These are phyloP conservation scores for Emericellopsis cladophorae DNA, from an alignment of 2,329 filamentous ascomycete genomes.

Conservation along the genomic window DNA sequence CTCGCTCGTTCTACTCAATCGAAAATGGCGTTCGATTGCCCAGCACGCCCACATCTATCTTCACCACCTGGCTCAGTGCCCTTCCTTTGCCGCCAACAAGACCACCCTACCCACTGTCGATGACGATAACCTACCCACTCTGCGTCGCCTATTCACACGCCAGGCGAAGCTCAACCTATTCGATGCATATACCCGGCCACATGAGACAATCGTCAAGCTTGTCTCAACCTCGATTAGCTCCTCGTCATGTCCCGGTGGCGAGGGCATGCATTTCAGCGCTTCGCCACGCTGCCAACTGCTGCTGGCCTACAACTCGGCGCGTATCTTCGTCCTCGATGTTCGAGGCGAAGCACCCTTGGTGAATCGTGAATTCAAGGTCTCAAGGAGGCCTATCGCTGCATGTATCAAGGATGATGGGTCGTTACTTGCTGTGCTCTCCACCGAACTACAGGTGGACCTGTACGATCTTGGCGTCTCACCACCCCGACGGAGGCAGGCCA, in stretches of 20 bases:
- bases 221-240: slow-evolving; percentile 77
- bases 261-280: slow-evolving; percentile 74
- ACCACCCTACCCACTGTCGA: slow-evolving; percentile 21
- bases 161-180: slow-evolving; percentile 70
- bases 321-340: slow-evolving; percentile 68
- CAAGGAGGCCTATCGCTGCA: slow-evolving; percentile 61
- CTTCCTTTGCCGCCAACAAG: slow-evolving; percentile 43
- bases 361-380: slow-evolving; percentile 66
- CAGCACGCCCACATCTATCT: slow-evolving; percentile 52
- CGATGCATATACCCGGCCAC: slow-evolving; percentile 60
- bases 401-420: slow-evolving; percentile 70
- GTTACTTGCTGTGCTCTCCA: slow-evolving; percentile 67
- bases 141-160: slow-evolving; percentile 54
- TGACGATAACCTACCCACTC: slow-evolving; percentile 38
- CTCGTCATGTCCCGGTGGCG: slow-evolving; percentile 68
- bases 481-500: slow-evolving; percentile 58
- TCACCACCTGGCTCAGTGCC: slow-evolving; percentile 47
- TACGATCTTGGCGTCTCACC: slow-evolving; percentile 57
- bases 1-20: slow-evolving; percentile 51
- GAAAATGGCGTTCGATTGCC: slow-evolving; percentile 51
- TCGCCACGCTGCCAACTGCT: slow-evolving; percentile 64
- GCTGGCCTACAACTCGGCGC: slow-evolving; percentile 73
- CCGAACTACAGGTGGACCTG: slow-evolving; percentile 74
- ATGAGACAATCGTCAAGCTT: slow-evolving; percentile 60
- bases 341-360: slow-evolving; percentile 43